These are phyloP conservation scores for Xylariales sp. DNA, from an alignment of 2,329 filamentous ascomycete genomes.

Conservation along the genomic window DNA sequence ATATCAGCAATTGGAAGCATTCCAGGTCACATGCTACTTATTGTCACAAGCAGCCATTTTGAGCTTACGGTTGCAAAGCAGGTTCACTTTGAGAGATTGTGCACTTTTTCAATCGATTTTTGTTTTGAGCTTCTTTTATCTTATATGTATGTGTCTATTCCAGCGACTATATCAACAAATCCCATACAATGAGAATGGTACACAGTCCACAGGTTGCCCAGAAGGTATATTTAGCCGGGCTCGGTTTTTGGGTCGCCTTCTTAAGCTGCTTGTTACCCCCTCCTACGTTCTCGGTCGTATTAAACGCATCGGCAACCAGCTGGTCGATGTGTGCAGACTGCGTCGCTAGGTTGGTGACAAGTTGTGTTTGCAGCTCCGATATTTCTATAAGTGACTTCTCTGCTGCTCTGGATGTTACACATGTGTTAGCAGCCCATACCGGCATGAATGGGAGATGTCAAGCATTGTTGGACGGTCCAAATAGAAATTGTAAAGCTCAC, in stretches of 20 bases:
- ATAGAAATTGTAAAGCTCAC: slow-evolving; percentile 40
- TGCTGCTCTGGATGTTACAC: slow-evolving; percentile 64
- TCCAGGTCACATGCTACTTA: no score
- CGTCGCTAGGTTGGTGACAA: slow-evolving; percentile 78
- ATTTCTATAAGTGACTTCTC: slow-evolving; percentile 92
- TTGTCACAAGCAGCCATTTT: no score
- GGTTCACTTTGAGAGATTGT: no score
- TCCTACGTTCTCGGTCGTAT: slow-evolving; percentile 81
- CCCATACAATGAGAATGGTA: slow-evolving; percentile 71
- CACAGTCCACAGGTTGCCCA: slow-evolving; percentile 75
- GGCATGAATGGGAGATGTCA: no score
- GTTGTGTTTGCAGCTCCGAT: slow-evolving; percentile 82
- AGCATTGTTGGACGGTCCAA: no score
- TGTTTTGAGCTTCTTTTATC: not conserved
- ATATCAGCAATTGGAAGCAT: no score
- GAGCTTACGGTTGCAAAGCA: no score
- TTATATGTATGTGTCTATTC: not conserved
- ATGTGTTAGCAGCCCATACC: not conserved
- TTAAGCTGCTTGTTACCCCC: slow-evolving; percentile 90
- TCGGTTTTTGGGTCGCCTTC: slow-evolving; percentile 68
- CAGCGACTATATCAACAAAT: slow-evolving; percentile 55
- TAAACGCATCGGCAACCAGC: slow-evolving; percentile 76
- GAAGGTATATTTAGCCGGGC: slow-evolving; percentile 73
- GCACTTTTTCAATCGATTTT: no score
- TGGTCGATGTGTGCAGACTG: slow-evolving; percentile 89